Evolutionary conservation across 108 stramenopile species (phyloP).

Genomic region (Cyclotella cryptica): DNA sequence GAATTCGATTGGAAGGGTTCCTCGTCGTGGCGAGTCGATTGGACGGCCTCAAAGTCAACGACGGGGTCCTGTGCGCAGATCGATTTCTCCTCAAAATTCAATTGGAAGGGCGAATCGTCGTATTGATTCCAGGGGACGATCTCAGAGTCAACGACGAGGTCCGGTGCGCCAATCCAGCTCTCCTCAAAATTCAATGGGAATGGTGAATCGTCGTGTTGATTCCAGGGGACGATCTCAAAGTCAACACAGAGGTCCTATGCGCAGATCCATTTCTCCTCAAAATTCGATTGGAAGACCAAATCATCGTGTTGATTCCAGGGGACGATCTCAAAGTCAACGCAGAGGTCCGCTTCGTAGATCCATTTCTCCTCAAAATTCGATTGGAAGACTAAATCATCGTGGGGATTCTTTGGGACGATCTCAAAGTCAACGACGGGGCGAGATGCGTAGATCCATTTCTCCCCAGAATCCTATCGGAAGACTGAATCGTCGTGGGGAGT

Average conservation of each 20-base stretch:
- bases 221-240: too few species aligned
- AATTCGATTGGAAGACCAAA: neutral
- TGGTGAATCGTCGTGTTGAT: too few species aligned
- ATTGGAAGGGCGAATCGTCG: neutral
- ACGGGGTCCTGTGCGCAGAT: neutral
- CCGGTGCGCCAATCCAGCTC: too few species aligned
- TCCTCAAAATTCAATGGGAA: neutral
- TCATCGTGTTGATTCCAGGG: neutral
- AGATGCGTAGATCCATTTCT: neutral
- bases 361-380: neutral
- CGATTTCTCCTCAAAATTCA: slow-evolving; percentile 11
- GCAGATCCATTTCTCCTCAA: neutral
- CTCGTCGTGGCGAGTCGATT: neutral
- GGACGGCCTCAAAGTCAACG: neutral
- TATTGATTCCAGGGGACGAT: neutral
- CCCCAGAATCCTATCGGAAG: neutral
- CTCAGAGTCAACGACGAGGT: neutral
- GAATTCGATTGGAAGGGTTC: neutral
- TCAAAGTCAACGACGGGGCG: neutral
- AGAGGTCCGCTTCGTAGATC: neutral
- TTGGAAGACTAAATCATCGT: neutral
- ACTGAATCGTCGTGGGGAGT: neutral
- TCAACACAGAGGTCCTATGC: too few species aligned
- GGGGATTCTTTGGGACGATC: neutral
- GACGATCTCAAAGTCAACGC: neutral